Base-by-base conservation (phyloP, 192 early-diverging fungal genomes). In the Coemansia sp. region DNA sequence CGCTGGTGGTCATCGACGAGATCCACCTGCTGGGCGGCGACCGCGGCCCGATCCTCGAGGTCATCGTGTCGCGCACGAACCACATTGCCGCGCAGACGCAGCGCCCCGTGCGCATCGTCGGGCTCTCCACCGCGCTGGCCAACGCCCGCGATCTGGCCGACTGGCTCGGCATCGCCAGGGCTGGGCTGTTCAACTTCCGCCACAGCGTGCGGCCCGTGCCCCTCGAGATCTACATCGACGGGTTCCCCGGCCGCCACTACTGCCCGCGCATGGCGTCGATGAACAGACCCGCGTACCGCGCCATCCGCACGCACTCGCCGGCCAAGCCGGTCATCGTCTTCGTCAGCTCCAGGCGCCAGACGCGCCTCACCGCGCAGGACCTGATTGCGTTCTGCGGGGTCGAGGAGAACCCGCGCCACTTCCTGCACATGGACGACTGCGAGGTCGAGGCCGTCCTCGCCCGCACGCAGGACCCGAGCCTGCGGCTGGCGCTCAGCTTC, bases 211-310 rank as follows among this genome's bases (percentile, higher is more conserved):
- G 98, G 23, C 98, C 98, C 8, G 96, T 98, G 19, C 96, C 96
- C 6, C 83, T 99, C 38, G 94, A 98, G 76, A 96, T 98, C 52
- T 92, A 96, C 75, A 98, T 99, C 74, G 95, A 98, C 57, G 96
- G 96, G 7, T 97, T 96, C 72, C 89, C 95, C 0, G 97, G 95
- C 11, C 96, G 95, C 63, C 94, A 97, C 77, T 98, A 97, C 83
- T 96, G 96, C 63, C 95, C 98, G 32, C 88, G 96, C 53, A 98
- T 99, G 98, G 92, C 92, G 49, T 89, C 95, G 32, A 99, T 99
- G 98, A 97, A 98, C 84, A 94, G 96, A 60, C 98, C 98, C 0
- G 93, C 95, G 0, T 99, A 96, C 69, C 80, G 90, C 4, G 95
- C 94, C 12, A 98, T 99, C 67, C 86, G 92, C 71, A 96, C 92